Conservation (phyloP, 805 yeast genomes). For the Saccharomycopsis sp. region DNA sequence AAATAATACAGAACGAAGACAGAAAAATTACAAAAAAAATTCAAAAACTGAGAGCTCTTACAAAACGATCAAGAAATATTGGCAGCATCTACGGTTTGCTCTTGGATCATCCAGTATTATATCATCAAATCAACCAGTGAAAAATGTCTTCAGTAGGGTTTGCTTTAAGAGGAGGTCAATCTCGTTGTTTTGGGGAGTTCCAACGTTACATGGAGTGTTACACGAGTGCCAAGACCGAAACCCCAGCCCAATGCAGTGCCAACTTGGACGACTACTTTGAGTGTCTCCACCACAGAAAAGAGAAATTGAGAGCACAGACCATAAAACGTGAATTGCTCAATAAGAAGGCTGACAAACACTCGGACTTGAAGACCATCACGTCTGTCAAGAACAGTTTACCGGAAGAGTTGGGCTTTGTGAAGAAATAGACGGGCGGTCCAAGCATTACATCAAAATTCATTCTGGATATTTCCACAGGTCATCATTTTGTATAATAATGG, state of each 20-base stretch:
- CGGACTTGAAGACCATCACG: slow-evolving; percentile 14
- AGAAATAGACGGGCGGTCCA: slow-evolving; percentile 2
- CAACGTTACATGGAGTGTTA: slow-evolving; percentile 42
- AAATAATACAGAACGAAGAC: not conserved
- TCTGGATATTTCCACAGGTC: not conserved
- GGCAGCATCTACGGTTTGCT: not conserved
- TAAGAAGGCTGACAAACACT: slow-evolving; percentile 7
- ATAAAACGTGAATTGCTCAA: slow-evolving; percentile 24
- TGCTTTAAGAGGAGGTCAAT: slow-evolving; percentile 37
- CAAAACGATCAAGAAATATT: not conserved
- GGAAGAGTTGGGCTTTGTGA: slow-evolving; percentile 24
- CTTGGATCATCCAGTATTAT: not conserved
- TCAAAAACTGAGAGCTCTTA: not conserved
- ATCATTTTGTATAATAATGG: not conserved
- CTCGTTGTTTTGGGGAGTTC: slow-evolving; percentile 42
- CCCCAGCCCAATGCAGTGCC: slow-evolving; percentile 34
- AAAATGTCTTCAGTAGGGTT: slow-evolving; percentile 32
- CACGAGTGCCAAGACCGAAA: slow-evolving; percentile 33
- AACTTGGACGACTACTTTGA: slow-evolving; percentile 42
- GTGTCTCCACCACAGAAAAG: slow-evolving; percentile 44
- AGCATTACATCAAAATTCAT: not conserved
- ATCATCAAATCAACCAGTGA: not conserved
- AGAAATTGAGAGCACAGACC: slow-evolving; percentile 26
- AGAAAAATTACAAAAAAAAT: not conserved
- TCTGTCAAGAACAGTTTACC: slow-evolving; percentile 22